Evolutionary conservation across 345 rosid genomes (phyloP).

Genomic region (Lumnitzera littorea): DNA sequence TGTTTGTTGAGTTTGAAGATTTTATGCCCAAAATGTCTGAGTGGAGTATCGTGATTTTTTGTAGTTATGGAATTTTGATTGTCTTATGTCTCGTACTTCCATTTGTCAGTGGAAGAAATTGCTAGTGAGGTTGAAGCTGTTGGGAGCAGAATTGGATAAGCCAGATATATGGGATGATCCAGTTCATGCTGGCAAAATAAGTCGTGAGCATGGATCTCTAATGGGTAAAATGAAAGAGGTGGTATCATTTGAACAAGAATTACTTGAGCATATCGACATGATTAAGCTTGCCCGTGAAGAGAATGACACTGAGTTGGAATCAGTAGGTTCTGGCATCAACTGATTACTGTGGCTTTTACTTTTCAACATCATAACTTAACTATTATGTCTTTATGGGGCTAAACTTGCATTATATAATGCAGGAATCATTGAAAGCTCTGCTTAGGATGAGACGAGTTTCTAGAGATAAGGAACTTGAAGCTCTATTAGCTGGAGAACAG

Average conservation of each 20-base stretch:
- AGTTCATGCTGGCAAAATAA: slow-evolving; percentile 72
- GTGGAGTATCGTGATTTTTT: too few species aligned
- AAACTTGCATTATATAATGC: slow-evolving; percentile 14
- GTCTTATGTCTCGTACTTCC: slow-evolving; percentile 7
- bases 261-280: slow-evolving; percentile 95
- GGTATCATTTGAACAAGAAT: slow-evolving; percentile 59
- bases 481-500: slow-evolving; percentile 75
- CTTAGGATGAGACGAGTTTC: slow-evolving; percentile 70
- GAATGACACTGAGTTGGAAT: slow-evolving; percentile 81
- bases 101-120: slow-evolving; percentile 74
- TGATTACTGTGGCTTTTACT: slow-evolving; percentile 56
- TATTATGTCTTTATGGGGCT: slow-evolving; percentile 13
- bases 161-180: slow-evolving; percentile 89
- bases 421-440: slow-evolving; percentile 72
- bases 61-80: neutral
- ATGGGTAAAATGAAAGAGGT: slow-evolving; percentile 71
- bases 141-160: slow-evolving; percentile 63
- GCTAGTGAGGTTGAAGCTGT: slow-evolving; percentile 47
- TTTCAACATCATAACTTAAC: neutral
- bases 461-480: slow-evolving; percentile 84
- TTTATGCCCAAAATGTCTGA: too few species aligned
- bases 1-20: neutral
- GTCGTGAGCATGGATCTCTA: slow-evolving; percentile 79
- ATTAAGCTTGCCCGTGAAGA: slow-evolving; percentile 89
- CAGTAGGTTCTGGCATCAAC: slow-evolving; percentile 64